Evolutionary conservation across 495 filamentous ascomycete species (phyloP).

Genomic region (Barbatosphaeria neglecta): DNA sequence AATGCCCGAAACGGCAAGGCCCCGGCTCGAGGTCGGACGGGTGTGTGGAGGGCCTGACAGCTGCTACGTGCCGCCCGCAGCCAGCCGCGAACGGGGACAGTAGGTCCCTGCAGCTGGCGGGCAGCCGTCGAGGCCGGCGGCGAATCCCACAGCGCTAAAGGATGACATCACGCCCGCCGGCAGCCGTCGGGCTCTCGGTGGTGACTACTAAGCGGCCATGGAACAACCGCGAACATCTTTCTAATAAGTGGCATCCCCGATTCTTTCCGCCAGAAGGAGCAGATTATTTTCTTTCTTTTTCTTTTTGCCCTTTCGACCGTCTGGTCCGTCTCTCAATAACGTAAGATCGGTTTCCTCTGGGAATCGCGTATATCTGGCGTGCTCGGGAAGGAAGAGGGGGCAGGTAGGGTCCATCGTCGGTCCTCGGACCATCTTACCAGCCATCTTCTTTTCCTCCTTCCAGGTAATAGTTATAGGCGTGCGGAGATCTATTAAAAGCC

Average conservation of each 20-base stretch:
- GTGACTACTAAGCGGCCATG: not conserved
- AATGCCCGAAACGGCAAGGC: no score
- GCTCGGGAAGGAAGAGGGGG: no score
- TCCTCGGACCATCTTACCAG: no score
- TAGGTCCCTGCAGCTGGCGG: not conserved
- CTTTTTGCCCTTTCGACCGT: not conserved
- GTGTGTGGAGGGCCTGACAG: not conserved
- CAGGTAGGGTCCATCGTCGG: no score
- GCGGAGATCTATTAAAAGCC: no score
- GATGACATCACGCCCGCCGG: not conserved
- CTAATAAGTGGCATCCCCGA: not conserved
- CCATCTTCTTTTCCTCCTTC: no score
- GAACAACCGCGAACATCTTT: no score
- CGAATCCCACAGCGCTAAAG: not conserved
- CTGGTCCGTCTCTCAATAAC: no score
- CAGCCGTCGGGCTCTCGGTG: not conserved
- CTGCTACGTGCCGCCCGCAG: not conserved
- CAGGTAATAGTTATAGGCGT: no score
- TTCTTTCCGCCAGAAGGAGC: not conserved
- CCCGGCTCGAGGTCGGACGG: no score
- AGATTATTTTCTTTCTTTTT: not conserved
- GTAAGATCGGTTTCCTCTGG: no score
- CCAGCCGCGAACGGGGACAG: not conserved
- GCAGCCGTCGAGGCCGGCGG: not conserved
- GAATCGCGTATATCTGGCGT: no score